These are phyloP conservation scores for Kodamaea sagamina DNA, from an alignment of 805 yeast genomes.

Conservation along the genomic window DNA sequence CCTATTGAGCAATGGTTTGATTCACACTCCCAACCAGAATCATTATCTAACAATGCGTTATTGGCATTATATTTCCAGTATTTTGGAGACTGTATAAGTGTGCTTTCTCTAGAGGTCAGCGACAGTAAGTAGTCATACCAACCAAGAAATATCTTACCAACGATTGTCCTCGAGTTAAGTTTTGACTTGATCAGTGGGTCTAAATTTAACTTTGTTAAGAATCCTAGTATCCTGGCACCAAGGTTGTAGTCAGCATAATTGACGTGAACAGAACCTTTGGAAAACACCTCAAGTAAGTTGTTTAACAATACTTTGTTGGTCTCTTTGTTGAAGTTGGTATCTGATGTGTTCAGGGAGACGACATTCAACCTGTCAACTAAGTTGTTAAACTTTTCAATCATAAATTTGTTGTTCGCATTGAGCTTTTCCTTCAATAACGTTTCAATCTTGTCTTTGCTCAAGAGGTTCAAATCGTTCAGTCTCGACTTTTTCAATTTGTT, in stretches of 20 bases:
- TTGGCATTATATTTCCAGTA: conserved; percentile 41
- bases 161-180: conserved; percentile 19
- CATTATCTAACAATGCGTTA: conserved; percentile 37
- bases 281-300: conserved; percentile 31
- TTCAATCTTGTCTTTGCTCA: conserved; percentile 28
- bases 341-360: conserved; percentile 8
- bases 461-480: conserved; percentile 14
- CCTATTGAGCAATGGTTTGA: conserved; percentile 36
- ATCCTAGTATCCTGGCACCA: conserved; percentile 44
- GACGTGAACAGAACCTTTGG: conserved; percentile 36
- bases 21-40: conserved; percentile 36
- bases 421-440: conserved; percentile 23
- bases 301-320: conserved; percentile 29
- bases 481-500: conserved; percentile 5
- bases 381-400: conserved; percentile 26
- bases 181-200: conserved; percentile 20
- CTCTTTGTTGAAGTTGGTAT: conserved; percentile 12
- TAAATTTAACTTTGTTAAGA: conserved; percentile 27
- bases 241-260: conserved; percentile 43
- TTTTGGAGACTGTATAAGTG: conserved; percentile 21
- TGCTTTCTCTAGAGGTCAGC: conserved; percentile 16
- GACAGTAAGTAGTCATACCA: conserved; percentile 39
- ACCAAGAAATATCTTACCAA: conserved; percentile 35
- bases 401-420: conserved; percentile 23
- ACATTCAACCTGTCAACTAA: conserved; percentile 29